Base-by-base conservation (phyloP, 169 alveolate genomes). In the Theileria parva region DNA sequence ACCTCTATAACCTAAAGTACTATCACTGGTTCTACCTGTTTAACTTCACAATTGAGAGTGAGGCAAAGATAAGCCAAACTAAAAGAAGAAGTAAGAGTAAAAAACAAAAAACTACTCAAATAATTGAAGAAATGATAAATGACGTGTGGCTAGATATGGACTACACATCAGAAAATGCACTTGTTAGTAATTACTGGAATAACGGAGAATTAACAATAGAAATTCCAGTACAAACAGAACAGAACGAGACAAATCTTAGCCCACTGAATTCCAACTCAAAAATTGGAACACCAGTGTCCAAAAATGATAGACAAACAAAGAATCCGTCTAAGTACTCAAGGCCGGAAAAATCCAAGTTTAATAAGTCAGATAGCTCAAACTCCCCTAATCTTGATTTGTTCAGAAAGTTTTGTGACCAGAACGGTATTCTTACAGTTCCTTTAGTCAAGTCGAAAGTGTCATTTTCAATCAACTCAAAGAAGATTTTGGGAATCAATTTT, bases 101-200 rank as follows among this genome's bases (percentile, higher is more conserved):
- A 70, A 27, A 64, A 23, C 68, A 65, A 28, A 32, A 59, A n/a
- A 21, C 25, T 4, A 77, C 65, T 2, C 44, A 17, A 25, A 23
- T 71, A n/a, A 15, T 34, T 4, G 21, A 67, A 9, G 85, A 67
- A 3, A 55, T 28, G 3, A 39, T 39, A n/a, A 21, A 30, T 6
- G 89, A 83, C n/a, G 61, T 83, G 1, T 83, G 89, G 89, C 50
- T 83, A 13, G 80, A 69, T 4, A 83, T 83, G 89, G 89, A 83
- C 17, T 83, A 83, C 53, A 28, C 80, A 2, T 13, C 50, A 17
- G 71, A 23, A 8, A 60, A 39, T 30, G 65, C 60, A 37, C 27
- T 66, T 7, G 30, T 83, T 15, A 67, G 15, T 6, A 48, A 75
- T 9, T 69, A 67, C 74, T 83, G 86, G 86, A 66, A 53, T 3